Base-by-base conservation (phyloP, 495 filamentous ascomycete species). In the Gamarada debralockiae region DNA sequence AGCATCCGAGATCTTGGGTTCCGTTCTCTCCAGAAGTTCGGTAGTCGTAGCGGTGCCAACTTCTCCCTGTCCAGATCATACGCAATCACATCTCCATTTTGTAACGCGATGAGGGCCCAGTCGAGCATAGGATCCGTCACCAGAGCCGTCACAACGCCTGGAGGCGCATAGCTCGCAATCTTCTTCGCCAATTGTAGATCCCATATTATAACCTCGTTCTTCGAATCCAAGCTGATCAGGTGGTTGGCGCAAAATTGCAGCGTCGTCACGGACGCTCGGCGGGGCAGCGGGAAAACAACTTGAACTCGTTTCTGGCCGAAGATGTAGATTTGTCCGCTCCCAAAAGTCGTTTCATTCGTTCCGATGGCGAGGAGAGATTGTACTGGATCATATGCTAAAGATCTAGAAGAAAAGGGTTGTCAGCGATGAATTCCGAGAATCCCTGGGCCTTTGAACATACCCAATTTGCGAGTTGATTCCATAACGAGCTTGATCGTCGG, bases 351-450 rank as follows among this genome's bases (percentile, higher is more conserved):
- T 68, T 88, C 87, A 65, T 81, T 84, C 42, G 95, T 97, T 22
- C 90, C 93, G 41, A 97, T 79, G n/a, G 91, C 93, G 25, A 98
- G 75, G 24, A 98, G 83, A 17, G 91, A 96, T 65, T 97, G 93
- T 20, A 95, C 76, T 4, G 93, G 92, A 55, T 97, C 90, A 73
- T 95, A 97, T 57, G 92, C 85, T 38, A 97, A 63, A 21, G 79
- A 82, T 57, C 83, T 84, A 60, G 63, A 66, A 23, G 63, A 5
- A 29, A 51, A 24, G 17, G 17, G 27, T 14, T 18, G 39, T 61
- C 31, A 49, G 53, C 46, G 1, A n/a, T 31, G 44, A 49, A 33
- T 13, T 27, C 43, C 29, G 23, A 33, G 48, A n/a, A 43, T 38
- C 8, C 18, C 17, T 37, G 2, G 24, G 33, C 7, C 18, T 5